phyloP scores from a whole-genome alignment of 768 basidiomycete species.

The Panaeolus papilionaceus region DNA sequence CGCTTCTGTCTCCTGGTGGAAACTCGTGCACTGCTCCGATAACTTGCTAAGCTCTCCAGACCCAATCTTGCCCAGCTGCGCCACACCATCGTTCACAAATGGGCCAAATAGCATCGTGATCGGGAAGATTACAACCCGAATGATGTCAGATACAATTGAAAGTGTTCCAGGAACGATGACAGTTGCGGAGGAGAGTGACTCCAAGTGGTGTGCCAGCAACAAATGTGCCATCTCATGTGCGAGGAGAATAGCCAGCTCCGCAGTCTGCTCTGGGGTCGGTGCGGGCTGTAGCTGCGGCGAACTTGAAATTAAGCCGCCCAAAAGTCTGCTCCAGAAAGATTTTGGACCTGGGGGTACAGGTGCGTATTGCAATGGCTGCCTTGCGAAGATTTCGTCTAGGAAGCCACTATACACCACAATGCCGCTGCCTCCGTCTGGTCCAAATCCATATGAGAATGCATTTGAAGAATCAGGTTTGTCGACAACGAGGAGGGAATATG shows the following conservation, averaged over 20 bases:
- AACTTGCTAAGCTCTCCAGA: conserved; percentile 76
- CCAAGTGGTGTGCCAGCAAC: conserved; percentile 88
- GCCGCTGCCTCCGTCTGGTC: conserved; percentile 89
- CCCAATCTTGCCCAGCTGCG: conserved; percentile 77
- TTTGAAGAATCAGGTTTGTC: conserved; percentile 86
- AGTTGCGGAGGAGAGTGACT: conserved; percentile 85
- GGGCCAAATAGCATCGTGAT: conserved; percentile 92
- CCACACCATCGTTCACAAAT: conserved; percentile 94
- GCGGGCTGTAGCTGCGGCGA: conserved; percentile 47
- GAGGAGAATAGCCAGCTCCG: conserved; percentile 88
- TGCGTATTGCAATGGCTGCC: conserved; percentile 38
- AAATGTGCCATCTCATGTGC: conserved; percentile 96
- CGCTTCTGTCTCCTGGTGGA: conserved; percentile 90
- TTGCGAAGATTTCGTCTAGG: conserved; percentile 81
- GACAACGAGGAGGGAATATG: conserved; percentile 89
- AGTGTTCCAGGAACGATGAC: conserved; percentile 83
- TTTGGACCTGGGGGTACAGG: conserved; percentile 30
- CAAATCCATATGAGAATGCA: conserved; percentile 96
- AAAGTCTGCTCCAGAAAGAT: conserved; percentile 55
- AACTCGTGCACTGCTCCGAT: conserved; percentile 77
- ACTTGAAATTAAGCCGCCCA: conserved; percentile 51
- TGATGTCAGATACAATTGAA: conserved; percentile 77
- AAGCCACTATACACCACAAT: conserved; percentile 96
- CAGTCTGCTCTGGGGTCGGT: conserved; percentile 83
- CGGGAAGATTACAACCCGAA: conserved; percentile 84